phyloP scores from a whole-genome alignment of 2,329 filamentous ascomycete species.

The Neonectria sp. region DNA sequence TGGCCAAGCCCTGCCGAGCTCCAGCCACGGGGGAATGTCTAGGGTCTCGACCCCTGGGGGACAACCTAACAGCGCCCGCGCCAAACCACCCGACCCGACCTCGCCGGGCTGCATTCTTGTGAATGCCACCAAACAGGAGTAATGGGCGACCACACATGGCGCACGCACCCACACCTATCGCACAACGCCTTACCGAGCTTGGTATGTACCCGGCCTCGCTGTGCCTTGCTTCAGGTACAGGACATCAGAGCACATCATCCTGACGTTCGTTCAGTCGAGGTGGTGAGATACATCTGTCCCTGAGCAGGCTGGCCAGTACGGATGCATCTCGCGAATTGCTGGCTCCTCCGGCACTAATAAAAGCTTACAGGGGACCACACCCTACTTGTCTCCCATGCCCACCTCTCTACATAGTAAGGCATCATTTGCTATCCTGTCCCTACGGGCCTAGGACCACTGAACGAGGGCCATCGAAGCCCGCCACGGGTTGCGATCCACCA shows the following conservation, averaged over 20 bases:
- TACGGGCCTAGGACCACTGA: background rate
- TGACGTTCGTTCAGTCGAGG: slow-evolving; percentile 9
- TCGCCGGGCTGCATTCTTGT: slow-evolving; percentile 1
- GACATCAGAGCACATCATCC: slow-evolving; percentile 13
- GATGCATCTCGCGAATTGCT: slow-evolving; percentile 12
- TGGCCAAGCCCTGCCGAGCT: slow-evolving; percentile 17
- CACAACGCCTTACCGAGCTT: slow-evolving; percentile 25
- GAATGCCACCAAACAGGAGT: slow-evolving; percentile 17
- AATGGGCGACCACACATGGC: slow-evolving; percentile 18
- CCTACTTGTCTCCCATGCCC: background rate
- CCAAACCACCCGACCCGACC: background rate
- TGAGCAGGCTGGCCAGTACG: background rate
- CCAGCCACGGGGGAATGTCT: slow-evolving; percentile 6
- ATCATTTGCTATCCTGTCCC: background rate
- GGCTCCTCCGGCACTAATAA: slow-evolving; percentile 12
- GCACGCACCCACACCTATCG: slow-evolving; percentile 24
- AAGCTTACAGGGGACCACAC: background rate
- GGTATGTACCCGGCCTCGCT: slow-evolving; percentile 18
- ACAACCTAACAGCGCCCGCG: background rate
- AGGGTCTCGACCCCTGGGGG: background rate
- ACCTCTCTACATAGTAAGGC: too few relatives aligned
- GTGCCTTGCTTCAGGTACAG: slow-evolving; percentile 33
- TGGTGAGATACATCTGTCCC: slow-evolving; percentile 7
- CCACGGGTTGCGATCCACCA: slow-evolving; percentile 7
- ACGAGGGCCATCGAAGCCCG: background rate